Base-by-base conservation (phyloP, 176 grass and related monocot genomes). In the Oryza longistaminata region DNA sequence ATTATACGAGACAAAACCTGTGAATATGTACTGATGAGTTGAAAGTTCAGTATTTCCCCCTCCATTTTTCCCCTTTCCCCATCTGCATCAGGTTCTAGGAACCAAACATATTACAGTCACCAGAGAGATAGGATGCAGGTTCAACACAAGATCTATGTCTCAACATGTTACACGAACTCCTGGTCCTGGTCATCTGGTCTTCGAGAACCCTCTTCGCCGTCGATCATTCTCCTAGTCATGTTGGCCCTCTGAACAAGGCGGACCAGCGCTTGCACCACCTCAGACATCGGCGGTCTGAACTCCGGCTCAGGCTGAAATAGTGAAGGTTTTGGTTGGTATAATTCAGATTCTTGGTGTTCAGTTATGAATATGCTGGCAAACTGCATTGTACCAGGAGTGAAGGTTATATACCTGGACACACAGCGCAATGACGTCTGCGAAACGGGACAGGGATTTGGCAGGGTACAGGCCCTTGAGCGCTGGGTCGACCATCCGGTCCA, bases 271-370 rank as follows among this genome's bases (percentile, higher is more conserved):
- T 97, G 94, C 73, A 97, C 94, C 46, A 97, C 94, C 74, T 97
- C 94, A 37, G 94, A 93, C 94, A 97, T 97, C 0, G 94, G 94
- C 19, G 94, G 94, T 80, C 94, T 93, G 83, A 97, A 97, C 45
- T 97, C 94, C 16, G 91, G 94, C 44, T 97, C 94, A 29, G 94
- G 87, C 94, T 97, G 94, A 31, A 80, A 29, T 27, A 87, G 69
- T 35, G 70, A 76, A 86, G 61, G 46, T 55, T n/a, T 81, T 66
- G 61, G 43, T 61, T 81, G 25, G 50, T 9, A 87, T 81, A 66
- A 33, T 84, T 87, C 44, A 33, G 14, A 62, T n/a, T 6, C 52
- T 80, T 4, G 24, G 66, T 31, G 31, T 17, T 13, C 31, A 31
- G 15, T 75, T 40, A 40, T 11, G 21, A 22, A 31, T 15, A 10